Evolutionary conservation across 495 filamentous ascomycete species (phyloP).

Genomic region (Tuber magnatum): DNA sequence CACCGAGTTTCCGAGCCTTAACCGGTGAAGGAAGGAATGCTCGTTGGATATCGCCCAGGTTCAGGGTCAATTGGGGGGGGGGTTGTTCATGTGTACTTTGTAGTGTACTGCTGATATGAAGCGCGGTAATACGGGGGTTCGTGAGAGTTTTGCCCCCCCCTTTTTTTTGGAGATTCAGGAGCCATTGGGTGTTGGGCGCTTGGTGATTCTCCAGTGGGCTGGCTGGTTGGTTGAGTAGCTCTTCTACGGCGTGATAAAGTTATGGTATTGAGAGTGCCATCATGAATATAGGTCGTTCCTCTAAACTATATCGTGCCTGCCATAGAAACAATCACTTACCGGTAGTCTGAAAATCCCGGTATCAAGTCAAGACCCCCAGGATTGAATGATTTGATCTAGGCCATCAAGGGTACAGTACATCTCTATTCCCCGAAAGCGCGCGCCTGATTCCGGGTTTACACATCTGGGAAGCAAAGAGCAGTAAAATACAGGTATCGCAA

Average conservation of each 20-base stretch:
- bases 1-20: too few species aligned
- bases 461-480: neutral
- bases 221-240: neutral
- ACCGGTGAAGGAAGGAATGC: too few species aligned
- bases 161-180: neutral
- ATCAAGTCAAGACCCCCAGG: neutral
- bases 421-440: neutral
- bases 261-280: neutral
- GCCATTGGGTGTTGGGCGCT: neutral
- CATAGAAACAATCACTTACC: neutral
- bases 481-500: neutral
- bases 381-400: neutral
- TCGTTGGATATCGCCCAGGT: too few species aligned
- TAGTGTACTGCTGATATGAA: too few species aligned
- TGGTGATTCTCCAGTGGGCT: neutral
- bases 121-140: too few species aligned
- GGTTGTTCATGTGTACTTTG: too few species aligned
- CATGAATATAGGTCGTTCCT: neutral
- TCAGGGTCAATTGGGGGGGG: too few species aligned
- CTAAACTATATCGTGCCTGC: neutral
- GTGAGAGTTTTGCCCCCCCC: too few species aligned
- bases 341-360: neutral
- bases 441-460: neutral
- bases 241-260: neutral
- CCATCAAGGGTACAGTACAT: neutral